Evolutionary conservation across 1,139 yeast species (phyloP).

Genomic region (Yueomyces sp.): DNA sequence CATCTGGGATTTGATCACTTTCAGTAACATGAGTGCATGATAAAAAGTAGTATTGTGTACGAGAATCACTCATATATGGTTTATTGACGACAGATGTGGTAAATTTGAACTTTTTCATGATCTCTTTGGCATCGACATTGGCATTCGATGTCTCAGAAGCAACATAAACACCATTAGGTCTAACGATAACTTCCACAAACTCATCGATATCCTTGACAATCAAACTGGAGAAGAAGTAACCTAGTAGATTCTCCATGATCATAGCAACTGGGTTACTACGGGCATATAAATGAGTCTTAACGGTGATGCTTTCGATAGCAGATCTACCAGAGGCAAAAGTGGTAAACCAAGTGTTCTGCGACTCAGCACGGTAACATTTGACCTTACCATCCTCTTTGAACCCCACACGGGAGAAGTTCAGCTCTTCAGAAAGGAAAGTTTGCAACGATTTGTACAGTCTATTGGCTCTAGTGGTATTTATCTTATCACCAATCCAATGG

Average conservation of each 20-base stretch:
- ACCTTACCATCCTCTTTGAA: constrained; percentile 28
- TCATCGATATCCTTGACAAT: constrained; percentile 40
- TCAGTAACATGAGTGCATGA: constrained; percentile 72
- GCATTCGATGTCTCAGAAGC: constrained; percentile 31
- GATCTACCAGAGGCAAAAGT: constrained; percentile 85
- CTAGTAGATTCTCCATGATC: constrained; percentile 39
- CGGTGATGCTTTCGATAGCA: constrained; percentile 51
- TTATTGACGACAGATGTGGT: constrained; percentile 80
- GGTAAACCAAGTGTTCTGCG: constrained; percentile 55
- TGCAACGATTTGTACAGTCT: constrained; percentile 36
- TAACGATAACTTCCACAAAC: constrained; percentile 46
- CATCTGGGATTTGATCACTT: constrained; percentile 54
- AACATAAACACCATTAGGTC: constrained; percentile 40
- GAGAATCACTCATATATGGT: constrained; percentile 62
- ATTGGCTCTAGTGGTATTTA: constrained; percentile 46
- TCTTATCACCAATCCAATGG: constrained; percentile 42
- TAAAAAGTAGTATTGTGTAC: constrained; percentile 68
- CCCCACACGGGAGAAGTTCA: constrained; percentile 74
- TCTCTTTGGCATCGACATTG: constrained; percentile 12
- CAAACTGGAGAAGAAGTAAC: constrained; percentile 32
- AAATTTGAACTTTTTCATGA: constrained; percentile 34
- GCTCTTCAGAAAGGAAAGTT: constrained; percentile 34
- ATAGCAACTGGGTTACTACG: constrained; percentile 65
- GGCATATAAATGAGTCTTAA: constrained; percentile 54
- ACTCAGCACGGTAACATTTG: constrained; percentile 32